Conservation (phyloP, 2,329 filamentous ascomycete species). For the Calonectria pauciramosa region DNA sequence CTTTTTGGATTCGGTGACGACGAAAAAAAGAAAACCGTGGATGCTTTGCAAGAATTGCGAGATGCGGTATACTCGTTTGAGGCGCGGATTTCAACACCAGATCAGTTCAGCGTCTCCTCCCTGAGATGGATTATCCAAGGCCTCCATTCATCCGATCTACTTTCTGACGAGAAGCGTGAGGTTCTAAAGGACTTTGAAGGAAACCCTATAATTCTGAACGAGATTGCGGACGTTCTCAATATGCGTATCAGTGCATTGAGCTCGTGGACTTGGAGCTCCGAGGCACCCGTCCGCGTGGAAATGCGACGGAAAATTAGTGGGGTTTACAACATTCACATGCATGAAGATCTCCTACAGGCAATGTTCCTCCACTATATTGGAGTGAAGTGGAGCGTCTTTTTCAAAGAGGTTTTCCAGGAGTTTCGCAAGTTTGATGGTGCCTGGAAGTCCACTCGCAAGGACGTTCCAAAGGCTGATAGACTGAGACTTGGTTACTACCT, state of each 20-base stretch:
- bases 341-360: conserved; percentile 65
- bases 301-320: conserved; percentile 64
- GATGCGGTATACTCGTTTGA: conserved; percentile 50
- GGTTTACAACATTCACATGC: conserved; percentile 64
- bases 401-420: conserved; percentile 53
- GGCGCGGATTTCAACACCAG: conserved; percentile 41
- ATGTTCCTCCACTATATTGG: conserved; percentile 66
- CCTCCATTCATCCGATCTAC: conserved; percentile 58
- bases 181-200: conserved; percentile 59
- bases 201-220: conserved; percentile 58
- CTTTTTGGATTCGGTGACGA: conserved; percentile 54
- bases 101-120: conserved; percentile 52
- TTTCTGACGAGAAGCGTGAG: conserved; percentile 58
- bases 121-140: conserved; percentile 58
- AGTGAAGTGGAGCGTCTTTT: conserved; percentile 59
- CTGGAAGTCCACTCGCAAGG: conserved; percentile 51
- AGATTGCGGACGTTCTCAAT: conserved; percentile 67
- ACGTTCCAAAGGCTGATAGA: conserved; percentile 49
- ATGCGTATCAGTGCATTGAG: conserved; percentile 61
- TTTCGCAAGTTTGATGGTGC: conserved; percentile 50
- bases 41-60: conserved; percentile 46
- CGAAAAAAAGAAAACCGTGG: conserved; percentile 40
- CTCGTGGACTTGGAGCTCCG: conserved; percentile 61
- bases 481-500: conserved; percentile 54
- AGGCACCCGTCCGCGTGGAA: conserved; percentile 55